Evolutionary conservation across 768 basidiomycete genomes (phyloP), one percentile per base, ranked within the genome.

Genomic region (Pleurotus eryngii): DNA sequence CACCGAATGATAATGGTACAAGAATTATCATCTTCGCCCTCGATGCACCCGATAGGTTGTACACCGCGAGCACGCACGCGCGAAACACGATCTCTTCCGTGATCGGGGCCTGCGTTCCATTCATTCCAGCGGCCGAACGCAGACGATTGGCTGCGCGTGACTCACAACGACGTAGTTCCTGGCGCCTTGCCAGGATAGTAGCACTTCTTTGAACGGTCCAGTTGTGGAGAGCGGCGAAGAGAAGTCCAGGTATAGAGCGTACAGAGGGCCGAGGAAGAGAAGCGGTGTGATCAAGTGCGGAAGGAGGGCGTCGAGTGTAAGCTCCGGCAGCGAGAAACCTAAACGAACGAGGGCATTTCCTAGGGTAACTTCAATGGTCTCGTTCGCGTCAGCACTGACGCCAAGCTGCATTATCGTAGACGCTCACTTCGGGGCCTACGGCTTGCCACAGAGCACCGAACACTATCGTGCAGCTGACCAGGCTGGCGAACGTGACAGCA

Each of bases 71-170:
- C 26, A 96, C 80, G 67, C 92, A 95, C 0, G 90, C 85, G 24
- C 97, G 78, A 97, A 24, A 98, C 6, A 92, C 90, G 22, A 97
- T 57, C 70, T 98, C 96, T 73, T 99, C 96, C 0, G 95, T 95
- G 35, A 95, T 70, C 0, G 96, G 96, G 3, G 81, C 95, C 93
- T 95, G 22, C 24, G 15, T 38, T 12, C 3, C 45, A 56, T 35
- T 50, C 20, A 27, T 35, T 26, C 26, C 12, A 42, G 37, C 49
- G 49, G 26, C 11, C 5, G 9, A 18, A 56, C 17, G 57, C 61
- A 57, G 39, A 35, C 8, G 30, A 35, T 35, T 35, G 30, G 30
- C 30, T 9, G 54, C 46, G 26, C 5, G 18, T 1, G 11, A 68
- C 77, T 18, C 55, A 81, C 83, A 40, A 79, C 57, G 18, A 77